Percentiles rank a stretch among this genome's conserved stretches.
phyloP scores from a whole-genome alignment of 257 asterid species.

The Jaltomata sinuosa region DNA sequence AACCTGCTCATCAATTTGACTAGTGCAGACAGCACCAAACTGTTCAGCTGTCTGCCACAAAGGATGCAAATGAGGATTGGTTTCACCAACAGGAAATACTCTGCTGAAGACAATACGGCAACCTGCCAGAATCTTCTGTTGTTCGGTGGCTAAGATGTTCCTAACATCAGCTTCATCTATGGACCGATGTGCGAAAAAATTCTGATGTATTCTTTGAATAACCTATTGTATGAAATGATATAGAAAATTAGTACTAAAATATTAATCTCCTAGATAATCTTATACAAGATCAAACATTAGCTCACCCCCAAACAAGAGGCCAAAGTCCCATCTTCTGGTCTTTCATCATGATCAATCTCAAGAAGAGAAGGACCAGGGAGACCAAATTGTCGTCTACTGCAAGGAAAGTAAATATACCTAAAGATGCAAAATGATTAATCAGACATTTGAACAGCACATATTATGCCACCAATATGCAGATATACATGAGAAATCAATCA shows the following conservation, averaged over 20 bases:
- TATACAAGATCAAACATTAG: conserved; percentile 3
- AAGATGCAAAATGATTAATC: conserved; percentile 1
- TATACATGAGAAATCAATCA: neutral
- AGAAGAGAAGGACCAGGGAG: conserved; percentile 92
- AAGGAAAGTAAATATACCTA: conserved; percentile 93
- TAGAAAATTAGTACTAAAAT: neutral
- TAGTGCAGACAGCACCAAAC: conserved; percentile 89
- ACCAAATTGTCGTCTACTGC: conserved; percentile 97
- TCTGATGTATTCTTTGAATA: conserved; percentile 72
- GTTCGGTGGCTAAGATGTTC: conserved; percentile 78
- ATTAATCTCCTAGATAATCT: neutral
- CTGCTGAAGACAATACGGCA: conserved; percentile 92
- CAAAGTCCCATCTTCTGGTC: conserved; percentile 95
- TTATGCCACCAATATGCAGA: neutral
- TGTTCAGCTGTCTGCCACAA: conserved; percentile 97
- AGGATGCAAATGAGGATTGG: conserved; percentile 91
- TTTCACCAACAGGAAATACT: conserved; percentile 90
- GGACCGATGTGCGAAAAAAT: conserved; percentile 54
- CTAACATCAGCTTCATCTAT: conserved; percentile 90
- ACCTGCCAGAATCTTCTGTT: conserved; percentile 73
- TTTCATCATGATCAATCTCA: conserved; percentile 96
- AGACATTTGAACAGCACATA: neutral
- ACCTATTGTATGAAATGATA: conserved; percentile 41
- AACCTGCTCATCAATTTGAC: conserved; percentile 78
- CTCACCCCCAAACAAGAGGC: conserved; percentile 89